Base-by-base conservation (phyloP, 2,329 filamentous ascomycete species). In the Dactylellina cionopaga region DNA sequence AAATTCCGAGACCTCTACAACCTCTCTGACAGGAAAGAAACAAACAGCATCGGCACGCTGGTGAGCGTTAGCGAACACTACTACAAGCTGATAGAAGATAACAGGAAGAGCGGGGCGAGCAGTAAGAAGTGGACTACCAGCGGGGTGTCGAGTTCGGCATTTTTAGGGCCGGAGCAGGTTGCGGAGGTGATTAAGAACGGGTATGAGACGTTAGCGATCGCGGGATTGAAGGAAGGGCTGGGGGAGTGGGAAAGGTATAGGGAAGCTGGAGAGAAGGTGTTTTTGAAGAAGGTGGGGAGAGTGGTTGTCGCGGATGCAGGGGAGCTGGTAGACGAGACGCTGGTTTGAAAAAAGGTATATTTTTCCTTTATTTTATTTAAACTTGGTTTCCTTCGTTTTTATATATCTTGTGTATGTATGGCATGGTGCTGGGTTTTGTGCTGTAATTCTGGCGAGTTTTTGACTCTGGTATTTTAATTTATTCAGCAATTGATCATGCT, bases 111-210 rank as follows among this genome's bases (percentile, higher is more conserved):
- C 65, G 82, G 82, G 11, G 84, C 83, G 64, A 80, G 76, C 39
- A 81, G 81, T 72, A 84, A 81, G 77, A 88, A 90, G 75, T 71
- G 66, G 66, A 71, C 66, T 10, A 62, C 66, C 11, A 54, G 46
- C 15, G 66, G 66, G 29, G 66, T 71, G 24, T 52, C 46, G 19
- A 63, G 56, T 22, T 27, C 43, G 11, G 49, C 31, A 17, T 71
- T 71, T 39, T 82, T 97, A 70, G 96, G 91, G 68, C 92, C 90
- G 35, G 84, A 87, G 52, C 91, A 97, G 79, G 92, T 99, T 37
- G 89, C 90, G 41, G 90, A 91, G 75, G 91, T 97, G 25, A 98
- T 99, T 80, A 96, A 96, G 82, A 90, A 96, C 80, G 95, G 95
- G 0, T 98, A 98, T 78, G 94, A 98, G 80, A 96, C 93, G 33